Evolutionary conservation across 495 filamentous ascomycete genomes (phyloP).

Genomic region (Neurospora intermedia): DNA sequence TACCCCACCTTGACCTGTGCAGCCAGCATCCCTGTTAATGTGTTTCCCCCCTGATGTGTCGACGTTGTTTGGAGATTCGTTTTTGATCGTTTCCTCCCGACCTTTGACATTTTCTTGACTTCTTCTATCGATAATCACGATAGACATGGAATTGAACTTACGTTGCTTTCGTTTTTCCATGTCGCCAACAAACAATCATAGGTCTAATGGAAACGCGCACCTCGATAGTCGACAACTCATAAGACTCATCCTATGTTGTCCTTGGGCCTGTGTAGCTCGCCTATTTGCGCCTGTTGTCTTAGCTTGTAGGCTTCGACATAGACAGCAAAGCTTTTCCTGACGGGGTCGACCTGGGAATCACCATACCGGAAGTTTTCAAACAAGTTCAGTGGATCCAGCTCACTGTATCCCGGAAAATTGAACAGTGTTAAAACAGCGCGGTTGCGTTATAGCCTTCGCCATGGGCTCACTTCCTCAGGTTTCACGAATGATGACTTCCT

Average conservation of each 20-base stretch:
- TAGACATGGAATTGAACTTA: neutral
- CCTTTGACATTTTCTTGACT: neutral
- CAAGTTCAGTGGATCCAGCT: neutral
- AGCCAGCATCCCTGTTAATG: neutral
- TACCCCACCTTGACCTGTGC: neutral
- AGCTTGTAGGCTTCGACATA: neutral
- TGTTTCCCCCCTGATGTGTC: neutral
- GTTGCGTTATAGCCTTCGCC: neutral
- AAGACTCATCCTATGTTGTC: neutral
- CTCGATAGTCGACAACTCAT: neutral
- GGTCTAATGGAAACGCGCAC: neutral
- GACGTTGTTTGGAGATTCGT: neutral
- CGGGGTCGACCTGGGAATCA: neutral
- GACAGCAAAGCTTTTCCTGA: neutral
- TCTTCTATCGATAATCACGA: neutral
- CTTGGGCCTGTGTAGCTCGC: neutral
- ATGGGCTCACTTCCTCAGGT: neutral
- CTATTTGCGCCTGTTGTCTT: neutral
- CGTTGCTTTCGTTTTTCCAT: neutral
- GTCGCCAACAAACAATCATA: neutral
- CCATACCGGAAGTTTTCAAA: neutral
- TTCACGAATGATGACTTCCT: neutral
- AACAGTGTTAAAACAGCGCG: neutral
- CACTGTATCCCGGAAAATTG: neutral
- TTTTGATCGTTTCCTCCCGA: neutral